phyloP scores from a whole-genome alignment of 73 alveolate species.

The Paramecium primaurelia region DNA sequence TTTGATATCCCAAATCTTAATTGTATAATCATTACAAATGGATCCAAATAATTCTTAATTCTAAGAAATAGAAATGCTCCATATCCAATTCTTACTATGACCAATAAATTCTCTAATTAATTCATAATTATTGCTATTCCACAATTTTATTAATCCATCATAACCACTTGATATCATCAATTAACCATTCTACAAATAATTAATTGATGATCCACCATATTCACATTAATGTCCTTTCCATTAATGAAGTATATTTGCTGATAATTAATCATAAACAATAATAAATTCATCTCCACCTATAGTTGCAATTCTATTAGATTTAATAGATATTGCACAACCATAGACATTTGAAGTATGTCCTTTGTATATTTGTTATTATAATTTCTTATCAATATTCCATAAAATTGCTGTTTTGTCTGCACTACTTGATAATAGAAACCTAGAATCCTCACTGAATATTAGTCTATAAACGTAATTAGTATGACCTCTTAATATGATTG shows the following conservation, averaged over 20 bases:
- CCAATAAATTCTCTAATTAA: not conserved
- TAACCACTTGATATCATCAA: not conserved
- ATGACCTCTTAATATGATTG: not conserved
- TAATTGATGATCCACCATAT: not conserved
- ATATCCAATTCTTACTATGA: not conserved
- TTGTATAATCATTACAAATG: not conserved
- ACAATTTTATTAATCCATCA: not conserved
- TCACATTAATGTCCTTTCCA: not conserved
- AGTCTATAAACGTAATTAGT: not conserved
- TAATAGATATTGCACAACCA: not conserved
- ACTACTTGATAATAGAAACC: not conserved
- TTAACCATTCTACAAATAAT: not conserved
- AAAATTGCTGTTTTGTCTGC: not conserved
- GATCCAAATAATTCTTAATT: slow-evolving; percentile 73
- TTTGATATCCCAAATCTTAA: not conserved
- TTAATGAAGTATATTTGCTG: not conserved
- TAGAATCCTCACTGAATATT: not conserved
- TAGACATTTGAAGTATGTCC: not conserved
- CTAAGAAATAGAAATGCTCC: slow-evolving; percentile 71
- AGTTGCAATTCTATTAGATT: not conserved
- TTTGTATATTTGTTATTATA: not conserved
- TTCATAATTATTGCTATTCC: not conserved
- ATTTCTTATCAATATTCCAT: not conserved
- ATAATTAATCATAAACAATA: not conserved
- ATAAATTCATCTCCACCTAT: not conserved